Conservation (phyloP, 306 rosid genomes). For the Bauhinia variegata region DNA sequence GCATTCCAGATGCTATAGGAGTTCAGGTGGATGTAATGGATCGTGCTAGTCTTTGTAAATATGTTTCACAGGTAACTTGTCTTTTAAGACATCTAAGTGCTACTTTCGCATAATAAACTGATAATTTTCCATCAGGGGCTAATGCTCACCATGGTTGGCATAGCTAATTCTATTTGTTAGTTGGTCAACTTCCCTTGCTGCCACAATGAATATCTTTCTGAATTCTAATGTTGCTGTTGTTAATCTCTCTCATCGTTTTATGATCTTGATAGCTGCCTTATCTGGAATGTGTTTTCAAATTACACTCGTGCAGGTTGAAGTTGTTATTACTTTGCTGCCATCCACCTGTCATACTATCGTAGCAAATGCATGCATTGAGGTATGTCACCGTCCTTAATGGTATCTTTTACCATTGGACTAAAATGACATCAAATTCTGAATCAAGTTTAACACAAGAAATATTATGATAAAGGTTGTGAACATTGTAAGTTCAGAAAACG, state of each 20-base stretch:
- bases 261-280: slow-evolving; percentile 20
- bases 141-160: slow-evolving; percentile 14
- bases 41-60: slow-evolving; percentile 49
- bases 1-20: slow-evolving; percentile 74
- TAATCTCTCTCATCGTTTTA: slow-evolving; percentile 2
- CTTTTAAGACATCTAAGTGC: slow-evolving; percentile 8
- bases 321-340: slow-evolving; percentile 86
- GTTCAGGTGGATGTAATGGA: slow-evolving; percentile 80
- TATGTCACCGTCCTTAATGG: too few relatives aligned
- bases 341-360: slow-evolving; percentile 69
- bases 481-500: too few relatives aligned
- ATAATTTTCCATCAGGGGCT: too few relatives aligned
- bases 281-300: too few relatives aligned
- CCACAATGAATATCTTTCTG: neutral
- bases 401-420: too few relatives aligned
- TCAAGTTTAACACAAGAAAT: neutral
- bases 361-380: slow-evolving; percentile 93
- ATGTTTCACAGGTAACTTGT: slow-evolving; percentile 70
- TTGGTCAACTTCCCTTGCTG: neutral
- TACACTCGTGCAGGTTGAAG: slow-evolving; percentile 66
- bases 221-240: neutral
- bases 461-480: too few relatives aligned
- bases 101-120: too few relatives aligned
- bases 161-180: neutral
- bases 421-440: slow-evolving; percentile 4